These are phyloP conservation scores for Leptomonas pyrrhocoris DNA, from an alignment of 208 protist genomes.

Conservation along the genomic window DNA sequence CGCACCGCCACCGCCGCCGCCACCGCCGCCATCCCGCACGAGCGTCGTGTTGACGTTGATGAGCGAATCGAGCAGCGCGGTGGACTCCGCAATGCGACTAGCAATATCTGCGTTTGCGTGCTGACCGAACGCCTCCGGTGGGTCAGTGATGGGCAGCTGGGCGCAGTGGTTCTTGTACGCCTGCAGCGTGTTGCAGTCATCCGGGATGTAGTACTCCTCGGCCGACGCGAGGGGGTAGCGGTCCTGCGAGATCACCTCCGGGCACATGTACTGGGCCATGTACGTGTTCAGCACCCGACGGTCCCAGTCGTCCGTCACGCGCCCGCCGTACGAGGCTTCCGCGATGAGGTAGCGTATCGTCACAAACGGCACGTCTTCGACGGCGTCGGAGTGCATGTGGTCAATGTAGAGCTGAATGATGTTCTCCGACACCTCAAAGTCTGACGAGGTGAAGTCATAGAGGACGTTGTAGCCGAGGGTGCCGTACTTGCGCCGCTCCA, in stretches of 20 bases:
- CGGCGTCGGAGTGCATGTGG: conserved; percentile 68
- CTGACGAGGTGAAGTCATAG: conserved; percentile 99
- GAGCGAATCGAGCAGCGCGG: conserved; percentile 93
- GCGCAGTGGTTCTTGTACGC: conserved; percentile 94
- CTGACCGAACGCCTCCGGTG: conserved; percentile 98
- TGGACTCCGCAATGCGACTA: conserved; percentile 95
- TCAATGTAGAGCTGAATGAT: conserved; percentile 92
- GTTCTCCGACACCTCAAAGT: conserved; percentile 96
- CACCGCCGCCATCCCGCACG: conserved; percentile 62
- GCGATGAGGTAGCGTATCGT: conserved; percentile 98
- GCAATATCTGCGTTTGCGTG: conserved; percentile 98
- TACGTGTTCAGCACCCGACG: conserved; percentile 97
- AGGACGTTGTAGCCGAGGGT: conserved; percentile 98
- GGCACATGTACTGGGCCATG: conserved; percentile 96
- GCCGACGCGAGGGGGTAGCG: conserved; percentile 87
- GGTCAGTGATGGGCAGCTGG: conserved; percentile 93
- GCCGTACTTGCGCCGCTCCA: conserved; percentile 98
- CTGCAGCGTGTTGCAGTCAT: conserved; percentile 89
- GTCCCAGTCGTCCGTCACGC: conserved; percentile 98
- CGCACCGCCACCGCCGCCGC: conserved; percentile 38
- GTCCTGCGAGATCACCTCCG: conserved; percentile 73
- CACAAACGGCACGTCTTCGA: conserved; percentile 95
- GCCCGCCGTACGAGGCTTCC: conserved; percentile 98
- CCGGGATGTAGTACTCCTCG: conserved; percentile 90
- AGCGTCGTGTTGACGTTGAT: conserved; percentile 87